Evolutionary conservation across 805 yeast genomes (phyloP), one percentile per base, ranked within the genome.

Genomic region (Starmerella lactis-condensi): DNA sequence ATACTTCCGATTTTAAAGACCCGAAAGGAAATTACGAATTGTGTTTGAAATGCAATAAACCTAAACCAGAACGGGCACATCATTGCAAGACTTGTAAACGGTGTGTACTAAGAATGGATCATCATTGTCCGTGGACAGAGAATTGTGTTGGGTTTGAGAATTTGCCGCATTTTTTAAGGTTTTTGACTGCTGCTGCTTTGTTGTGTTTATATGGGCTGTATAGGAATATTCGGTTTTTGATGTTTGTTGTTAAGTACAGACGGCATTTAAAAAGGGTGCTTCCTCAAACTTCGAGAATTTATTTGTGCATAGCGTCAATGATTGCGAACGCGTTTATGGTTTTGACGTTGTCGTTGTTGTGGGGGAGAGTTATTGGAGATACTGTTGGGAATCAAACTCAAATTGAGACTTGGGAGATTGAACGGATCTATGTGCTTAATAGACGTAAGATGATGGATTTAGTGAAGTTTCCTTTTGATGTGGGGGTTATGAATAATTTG

Each of bases 351-450:
- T 47, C 61, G 0, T 41, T 76, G 4, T 57, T 89, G 33, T 57
- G 71, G 13, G 28, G 72, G 2, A 61, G 94, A 43, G 73, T 82
- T 32, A 12, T 74, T 2, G 50, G 58, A 24, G 69, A 71, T 45
- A 39, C 65, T 1, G 48, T 66, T 30, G 53, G 60, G 18, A 93
- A 94, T 17, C 73, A 67, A 65, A 72, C 95, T 1, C 92, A 79
- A 48, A 83, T 85, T 32, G 98, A 85, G 54, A 59, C 65, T 2
- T 85, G 98, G 98, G 96, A 85, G 46, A 52, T 60, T 52, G 96
- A 89, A 41, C 63, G 96, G 42, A 60, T 79, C 2, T 81, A 70
- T 31, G 57, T 70, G 3, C 75, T 75, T 39, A 65, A 70, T 35
- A 61, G 66, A 12, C 44, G 54, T 6, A 40, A 38, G 18, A 31